Conservation (phyloP, 2,329 filamentous ascomycete genomes). For the Aspergillus sp. region DNA sequence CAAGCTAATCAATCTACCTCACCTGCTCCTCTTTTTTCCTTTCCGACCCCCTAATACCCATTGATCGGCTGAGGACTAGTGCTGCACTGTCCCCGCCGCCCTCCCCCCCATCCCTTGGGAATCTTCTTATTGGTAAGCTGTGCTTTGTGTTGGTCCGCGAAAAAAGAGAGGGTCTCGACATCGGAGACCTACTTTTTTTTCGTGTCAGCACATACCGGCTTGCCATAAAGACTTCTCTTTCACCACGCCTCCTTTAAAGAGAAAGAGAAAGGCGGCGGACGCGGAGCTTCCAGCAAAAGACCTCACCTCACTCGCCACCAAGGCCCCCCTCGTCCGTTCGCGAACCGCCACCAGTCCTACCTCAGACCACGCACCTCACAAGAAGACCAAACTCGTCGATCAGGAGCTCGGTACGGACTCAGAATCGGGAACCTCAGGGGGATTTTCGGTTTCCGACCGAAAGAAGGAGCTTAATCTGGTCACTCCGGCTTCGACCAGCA, state of each 20-base stretch:
- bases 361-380: constrained; percentile 18
- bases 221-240: constrained; percentile 19
- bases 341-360: constrained; percentile 23
- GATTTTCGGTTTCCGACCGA: constrained; percentile 16
- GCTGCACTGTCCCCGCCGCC: background rate
- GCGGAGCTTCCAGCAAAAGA: constrained; percentile 35
- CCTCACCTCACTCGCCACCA: constrained; percentile 30
- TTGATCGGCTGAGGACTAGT: constrained; percentile 9
- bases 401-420: constrained; percentile 12
- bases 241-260: constrained; percentile 55
- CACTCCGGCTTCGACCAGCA: constrained; percentile 53
- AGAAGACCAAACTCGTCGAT: constrained; percentile 19
- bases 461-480: constrained; percentile 36
- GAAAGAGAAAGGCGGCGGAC: constrained; percentile 56
- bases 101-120: background rate
- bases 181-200: constrained; percentile 21
- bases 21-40: background rate
- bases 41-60: constrained; percentile 1
- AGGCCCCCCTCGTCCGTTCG: constrained; percentile 23
- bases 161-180: constrained; percentile 24
- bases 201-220: constrained; percentile 23
- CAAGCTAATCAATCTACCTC: background rate
- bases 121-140: constrained; percentile 19
- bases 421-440: constrained; percentile 9
- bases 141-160: constrained; percentile 25